These are phyloP conservation scores for Wolfiporia cocos DNA, from an alignment of 1,284 basidiomycete genomes.

Conservation along the genomic window DNA sequence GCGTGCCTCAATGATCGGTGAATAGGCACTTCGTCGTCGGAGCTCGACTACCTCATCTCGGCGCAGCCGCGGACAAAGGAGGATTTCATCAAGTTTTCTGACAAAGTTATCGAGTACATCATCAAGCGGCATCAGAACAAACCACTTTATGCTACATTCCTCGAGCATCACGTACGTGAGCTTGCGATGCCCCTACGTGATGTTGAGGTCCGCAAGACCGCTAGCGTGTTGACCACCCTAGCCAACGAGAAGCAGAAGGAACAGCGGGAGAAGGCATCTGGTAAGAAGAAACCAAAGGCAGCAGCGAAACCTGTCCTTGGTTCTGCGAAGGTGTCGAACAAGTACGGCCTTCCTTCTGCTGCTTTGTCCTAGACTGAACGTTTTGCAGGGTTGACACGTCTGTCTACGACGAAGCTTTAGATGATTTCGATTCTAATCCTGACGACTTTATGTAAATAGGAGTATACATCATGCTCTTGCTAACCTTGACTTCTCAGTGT, in stretches of 20 bases:
- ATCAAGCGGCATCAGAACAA: slow-evolving; percentile 75
- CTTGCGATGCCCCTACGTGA: slow-evolving; percentile 75
- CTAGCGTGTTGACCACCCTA: slow-evolving; percentile 74
- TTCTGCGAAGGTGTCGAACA: slow-evolving; percentile 55
- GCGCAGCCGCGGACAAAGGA: slow-evolving; percentile 80
- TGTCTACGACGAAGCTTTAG: slow-evolving; percentile 80
- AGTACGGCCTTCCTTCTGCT: slow-evolving; percentile 43
- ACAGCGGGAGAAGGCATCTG: slow-evolving; percentile 75
- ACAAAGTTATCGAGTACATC: slow-evolving; percentile 65
- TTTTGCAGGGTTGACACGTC: slow-evolving; percentile 64
- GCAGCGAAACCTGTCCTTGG: slow-evolving; percentile 71
- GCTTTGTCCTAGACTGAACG: not conserved
- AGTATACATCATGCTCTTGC: slow-evolving; percentile 2
- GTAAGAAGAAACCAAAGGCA: slow-evolving; percentile 83
- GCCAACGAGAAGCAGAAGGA: slow-evolving; percentile 94
- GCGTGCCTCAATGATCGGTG: too few species aligned
- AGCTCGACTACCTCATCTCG: slow-evolving; percentile 65
- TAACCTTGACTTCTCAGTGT: slow-evolving; percentile 1
- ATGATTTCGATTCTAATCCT: slow-evolving; percentile 67
- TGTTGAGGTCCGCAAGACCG: slow-evolving; percentile 84
- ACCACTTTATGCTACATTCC: slow-evolving; percentile 76
- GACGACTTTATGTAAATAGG: slow-evolving; percentile 71
- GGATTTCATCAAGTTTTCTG: slow-evolving; percentile 73
- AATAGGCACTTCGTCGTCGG: slow-evolving; percentile 57
- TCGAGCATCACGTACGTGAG: slow-evolving; percentile 76